Percentiles rank a stretch among this genome's conserved stretches.
Conservation (phyloP, 257 asterid genomes). For the Buddleja alternifolia region DNA sequence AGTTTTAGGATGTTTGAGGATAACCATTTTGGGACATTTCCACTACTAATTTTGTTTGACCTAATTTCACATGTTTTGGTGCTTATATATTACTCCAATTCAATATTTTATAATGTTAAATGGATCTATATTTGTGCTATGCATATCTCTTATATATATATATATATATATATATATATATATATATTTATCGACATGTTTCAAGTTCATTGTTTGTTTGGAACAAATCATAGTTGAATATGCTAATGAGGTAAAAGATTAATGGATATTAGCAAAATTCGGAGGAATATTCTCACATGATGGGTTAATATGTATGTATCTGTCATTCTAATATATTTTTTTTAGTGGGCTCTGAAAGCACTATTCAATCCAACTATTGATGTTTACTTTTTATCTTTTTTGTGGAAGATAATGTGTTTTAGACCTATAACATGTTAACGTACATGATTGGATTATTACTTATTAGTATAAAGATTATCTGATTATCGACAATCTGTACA, state of each 20-base stretch:
- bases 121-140: constrained; percentile 22
- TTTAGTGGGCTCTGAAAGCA: not conserved
- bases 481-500: not conserved
- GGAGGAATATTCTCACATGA: constrained; percentile 24
- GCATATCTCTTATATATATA: too few relatives aligned
- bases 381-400: not conserved
- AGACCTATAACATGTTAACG: not conserved
- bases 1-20: constrained; percentile 27
- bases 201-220: constrained; percentile 31
- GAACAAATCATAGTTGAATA: too few relatives aligned
- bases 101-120: constrained; percentile 23
- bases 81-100: constrained; percentile 27
- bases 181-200: constrained; percentile 12
- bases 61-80: constrained; percentile 30
- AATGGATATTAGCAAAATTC: constrained; percentile 8
- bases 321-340: not conserved
- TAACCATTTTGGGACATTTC: constrained; percentile 33
- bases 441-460: not conserved
- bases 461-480: not conserved
- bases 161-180: too few relatives aligned
- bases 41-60: constrained; percentile 31
- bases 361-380: not conserved
- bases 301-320: not conserved
- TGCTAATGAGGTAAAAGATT: not conserved
- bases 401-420: constrained; percentile 8